Conservation (phyloP, 208 protist genomes). For the Trypanosoma lewisi region DNA sequence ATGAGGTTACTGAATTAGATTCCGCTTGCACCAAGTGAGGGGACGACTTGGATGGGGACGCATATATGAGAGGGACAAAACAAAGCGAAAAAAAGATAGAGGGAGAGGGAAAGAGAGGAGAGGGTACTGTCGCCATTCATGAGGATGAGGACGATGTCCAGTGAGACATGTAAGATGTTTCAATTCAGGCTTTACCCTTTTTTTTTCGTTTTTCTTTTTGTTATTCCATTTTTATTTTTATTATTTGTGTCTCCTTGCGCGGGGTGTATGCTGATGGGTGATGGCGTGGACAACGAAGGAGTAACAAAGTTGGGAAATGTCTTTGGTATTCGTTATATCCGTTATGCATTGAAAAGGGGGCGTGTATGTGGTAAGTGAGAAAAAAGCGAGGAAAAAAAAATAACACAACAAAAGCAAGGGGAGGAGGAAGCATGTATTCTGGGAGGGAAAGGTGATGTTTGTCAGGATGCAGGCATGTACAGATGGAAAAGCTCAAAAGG, state of each 20-base stretch:
- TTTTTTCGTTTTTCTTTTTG: background rate
- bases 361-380: background rate
- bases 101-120: background rate
- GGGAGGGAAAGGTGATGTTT: background rate
- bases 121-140: background rate
- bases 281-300: background rate
- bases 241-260: background rate
- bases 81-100: too few relatives aligned
- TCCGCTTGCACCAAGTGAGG: background rate
- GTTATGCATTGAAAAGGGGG: background rate
- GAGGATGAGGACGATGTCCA: background rate
- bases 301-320: background rate
- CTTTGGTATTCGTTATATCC: conserved; percentile 7
- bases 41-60: background rate
- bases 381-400: background rate
- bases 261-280: background rate
- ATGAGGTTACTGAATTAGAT: background rate
- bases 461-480: background rate
- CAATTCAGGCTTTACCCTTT: background rate
- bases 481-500: background rate
- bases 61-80: too few relatives aligned
- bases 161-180: background rate
- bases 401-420: background rate
- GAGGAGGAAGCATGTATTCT: background rate
- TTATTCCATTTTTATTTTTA: background rate